A percentile compares a stretch with the other conserved stretches of the same genome.
These are phyloP conservation scores for Poronia punctata DNA, from an alignment of 495 filamentous ascomycete species.

Conservation along the genomic window DNA sequence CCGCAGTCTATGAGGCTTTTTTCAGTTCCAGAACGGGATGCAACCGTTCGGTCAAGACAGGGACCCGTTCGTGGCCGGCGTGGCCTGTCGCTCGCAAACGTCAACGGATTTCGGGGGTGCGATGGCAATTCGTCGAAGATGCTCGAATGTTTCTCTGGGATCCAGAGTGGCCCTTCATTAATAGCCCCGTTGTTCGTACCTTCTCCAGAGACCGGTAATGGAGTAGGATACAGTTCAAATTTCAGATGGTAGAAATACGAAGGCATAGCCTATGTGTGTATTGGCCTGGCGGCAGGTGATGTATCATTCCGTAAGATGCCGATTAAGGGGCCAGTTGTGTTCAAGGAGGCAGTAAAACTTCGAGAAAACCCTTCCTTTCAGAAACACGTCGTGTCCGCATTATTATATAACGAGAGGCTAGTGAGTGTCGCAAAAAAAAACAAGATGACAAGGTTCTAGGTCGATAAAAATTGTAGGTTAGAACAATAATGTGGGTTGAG, in stretches of 20 bases:
- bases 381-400: constrained; percentile 1
- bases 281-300: background rate
- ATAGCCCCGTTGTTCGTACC: constrained; percentile 6
- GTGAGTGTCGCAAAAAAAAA: no score
- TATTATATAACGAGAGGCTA: background rate
- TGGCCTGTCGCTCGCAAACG: background rate
- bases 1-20: constrained; percentile 39
- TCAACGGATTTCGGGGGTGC: constrained; percentile 23
- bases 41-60: constrained; percentile 1
- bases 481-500: no score
- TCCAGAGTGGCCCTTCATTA: constrained; percentile 25
- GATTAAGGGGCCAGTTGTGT: no score
- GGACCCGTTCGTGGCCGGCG: constrained; percentile 5
- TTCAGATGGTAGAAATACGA: constrained; percentile 88
- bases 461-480: no score
- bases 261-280: constrained; percentile 45
- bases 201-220: constrained; percentile 21
- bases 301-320: no score
- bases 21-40: background rate
- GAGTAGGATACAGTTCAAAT: constrained; percentile 68
- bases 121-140: constrained; percentile 42
- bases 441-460: no score
- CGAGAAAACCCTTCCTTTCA: background rate
- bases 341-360: constrained; percentile 6
- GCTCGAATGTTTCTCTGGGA: constrained; percentile 26